Evolutionary conservation across 73 alveolate genomes (phyloP).

Genomic region (Durusdinium trenchii): DNA sequence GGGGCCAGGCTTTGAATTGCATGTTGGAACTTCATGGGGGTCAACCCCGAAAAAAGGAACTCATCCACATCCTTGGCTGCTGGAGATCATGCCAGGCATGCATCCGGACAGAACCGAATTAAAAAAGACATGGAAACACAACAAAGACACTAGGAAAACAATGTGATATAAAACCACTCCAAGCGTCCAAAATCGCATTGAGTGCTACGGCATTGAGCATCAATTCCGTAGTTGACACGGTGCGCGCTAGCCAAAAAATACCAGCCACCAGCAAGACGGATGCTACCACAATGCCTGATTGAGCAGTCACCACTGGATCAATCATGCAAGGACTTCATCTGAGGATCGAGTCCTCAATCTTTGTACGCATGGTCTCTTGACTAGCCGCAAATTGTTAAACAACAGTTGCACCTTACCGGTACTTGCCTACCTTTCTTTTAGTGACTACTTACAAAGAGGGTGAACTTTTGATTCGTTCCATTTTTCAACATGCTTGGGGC

Average conservation of each 20-base stretch:
- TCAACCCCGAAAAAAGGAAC: slow-evolving; percentile 65
- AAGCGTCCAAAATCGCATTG: background rate
- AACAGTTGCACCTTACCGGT: too few species aligned
- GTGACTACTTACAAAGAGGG: too few species aligned
- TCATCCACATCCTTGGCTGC: slow-evolving; percentile 42
- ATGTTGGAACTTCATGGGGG: slow-evolving; percentile 69
- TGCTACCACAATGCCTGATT: slow-evolving; percentile 3
- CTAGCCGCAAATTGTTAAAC: too few species aligned
- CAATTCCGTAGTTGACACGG: slow-evolving; percentile 52
- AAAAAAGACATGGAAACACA: background rate
- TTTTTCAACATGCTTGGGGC: too few species aligned
- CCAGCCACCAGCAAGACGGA: slow-evolving; percentile 53
- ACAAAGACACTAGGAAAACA: background rate
- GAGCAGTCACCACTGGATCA: too few species aligned
- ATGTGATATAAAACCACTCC: background rate
- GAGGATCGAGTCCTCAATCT: too few species aligned
- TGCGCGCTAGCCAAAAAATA: slow-evolving; percentile 75
- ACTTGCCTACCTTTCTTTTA: too few species aligned
- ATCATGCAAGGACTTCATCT: too few species aligned
- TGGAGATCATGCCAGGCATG: background rate
- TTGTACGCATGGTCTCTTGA: too few species aligned
- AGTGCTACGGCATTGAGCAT: slow-evolving; percentile 73
- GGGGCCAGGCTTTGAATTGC: slow-evolving; percentile 73
- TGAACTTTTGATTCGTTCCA: too few species aligned
- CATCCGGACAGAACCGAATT: background rate